Percentiles rank a stretch among this genome's conserved stretches.
phyloP scores from a whole-genome alignment of 2,329 filamentous ascomycete genomes.

The Pseudocercospora fuligena region DNA sequence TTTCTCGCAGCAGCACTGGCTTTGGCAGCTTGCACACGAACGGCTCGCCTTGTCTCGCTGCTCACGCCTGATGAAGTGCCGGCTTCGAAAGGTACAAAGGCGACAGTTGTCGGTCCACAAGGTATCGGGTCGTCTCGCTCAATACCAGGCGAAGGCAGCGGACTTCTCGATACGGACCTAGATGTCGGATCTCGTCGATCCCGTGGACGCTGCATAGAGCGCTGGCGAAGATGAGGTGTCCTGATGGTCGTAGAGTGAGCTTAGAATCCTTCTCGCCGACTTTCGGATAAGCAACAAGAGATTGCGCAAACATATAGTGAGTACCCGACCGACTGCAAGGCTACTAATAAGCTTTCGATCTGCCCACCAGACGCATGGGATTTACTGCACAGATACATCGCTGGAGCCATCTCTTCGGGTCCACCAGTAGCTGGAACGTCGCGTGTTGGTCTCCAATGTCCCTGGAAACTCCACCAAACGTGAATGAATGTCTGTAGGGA shows the following conservation, averaged over 20 bases:
- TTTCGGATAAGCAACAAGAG: conserved; percentile 7
- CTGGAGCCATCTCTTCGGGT: conserved; percentile 1
- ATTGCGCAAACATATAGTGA: conserved; percentile 18
- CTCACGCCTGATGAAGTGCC: conserved; percentile 27
- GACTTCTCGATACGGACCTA: conserved; percentile 23
- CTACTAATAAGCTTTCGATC: conserved; percentile 21
- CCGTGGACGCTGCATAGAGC: conserved; percentile 21
- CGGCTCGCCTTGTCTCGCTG: conserved; percentile 29
- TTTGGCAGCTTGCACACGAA: conserved; percentile 30
- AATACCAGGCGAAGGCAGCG: conserved; percentile 17
- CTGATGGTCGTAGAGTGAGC: neutral
- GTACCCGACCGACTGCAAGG: conserved; percentile 17
- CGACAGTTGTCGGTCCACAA: conserved; percentile 18
- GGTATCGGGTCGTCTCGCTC: conserved; percentile 23
- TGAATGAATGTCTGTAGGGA: neutral
- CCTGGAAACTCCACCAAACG: neutral
- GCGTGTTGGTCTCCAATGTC: neutral
- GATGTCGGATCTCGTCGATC: conserved; percentile 15
- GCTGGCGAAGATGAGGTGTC: neutral
- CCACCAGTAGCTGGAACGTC: neutral
- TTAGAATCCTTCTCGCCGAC: conserved; percentile 6
- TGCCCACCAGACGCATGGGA: conserved; percentile 20
- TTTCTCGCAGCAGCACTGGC: conserved; percentile 29
- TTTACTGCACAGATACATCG: conserved; percentile 18
- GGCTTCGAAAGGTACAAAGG: conserved; percentile 33